Conservation (phyloP, 768 basidiomycete species). For the Termitomyces bulborhizus region DNA sequence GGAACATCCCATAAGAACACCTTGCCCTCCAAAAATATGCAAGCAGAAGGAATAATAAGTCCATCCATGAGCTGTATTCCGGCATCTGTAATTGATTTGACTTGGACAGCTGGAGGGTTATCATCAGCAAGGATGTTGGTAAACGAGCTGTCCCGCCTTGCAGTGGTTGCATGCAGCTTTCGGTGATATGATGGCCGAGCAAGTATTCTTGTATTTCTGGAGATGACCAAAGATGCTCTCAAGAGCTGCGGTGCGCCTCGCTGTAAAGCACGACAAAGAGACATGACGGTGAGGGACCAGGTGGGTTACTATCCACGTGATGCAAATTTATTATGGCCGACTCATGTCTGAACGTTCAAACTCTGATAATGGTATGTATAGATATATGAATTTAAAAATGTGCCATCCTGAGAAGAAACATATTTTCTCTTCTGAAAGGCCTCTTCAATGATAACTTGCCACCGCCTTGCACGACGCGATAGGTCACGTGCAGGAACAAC, state of each 20-base stretch:
- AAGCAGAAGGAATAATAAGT: conserved; percentile 67
- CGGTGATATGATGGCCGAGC: conserved; percentile 1
- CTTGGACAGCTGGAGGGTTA: conserved; percentile 63
- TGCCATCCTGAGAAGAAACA: not conserved
- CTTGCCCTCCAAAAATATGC: conserved; percentile 80
- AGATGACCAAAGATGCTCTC: not conserved
- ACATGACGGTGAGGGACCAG: conserved; percentile 5
- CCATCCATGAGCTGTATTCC: conserved; percentile 78
- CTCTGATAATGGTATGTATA: too few relatives aligned
- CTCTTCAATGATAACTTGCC: not conserved
- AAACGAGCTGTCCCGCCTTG: conserved; percentile 31
- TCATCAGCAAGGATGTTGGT: conserved; percentile 73
- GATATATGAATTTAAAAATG: not conserved
- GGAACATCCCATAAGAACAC: conserved; percentile 91
- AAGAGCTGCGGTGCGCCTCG: not conserved
- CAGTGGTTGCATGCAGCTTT: conserved; percentile 13
- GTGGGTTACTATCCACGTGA: not conserved
- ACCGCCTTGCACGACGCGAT: not conserved
- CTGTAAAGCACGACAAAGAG: conserved; percentile 6
- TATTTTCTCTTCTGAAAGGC: not conserved
- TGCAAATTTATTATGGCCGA: not conserved
- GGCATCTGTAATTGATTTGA: conserved; percentile 52
- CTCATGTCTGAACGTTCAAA: not conserved
- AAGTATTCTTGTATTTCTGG: not conserved
- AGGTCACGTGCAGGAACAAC: not conserved